phyloP scores from a whole-genome alignment of 495 filamentous ascomycete species.

The Neurospora africana region DNA sequence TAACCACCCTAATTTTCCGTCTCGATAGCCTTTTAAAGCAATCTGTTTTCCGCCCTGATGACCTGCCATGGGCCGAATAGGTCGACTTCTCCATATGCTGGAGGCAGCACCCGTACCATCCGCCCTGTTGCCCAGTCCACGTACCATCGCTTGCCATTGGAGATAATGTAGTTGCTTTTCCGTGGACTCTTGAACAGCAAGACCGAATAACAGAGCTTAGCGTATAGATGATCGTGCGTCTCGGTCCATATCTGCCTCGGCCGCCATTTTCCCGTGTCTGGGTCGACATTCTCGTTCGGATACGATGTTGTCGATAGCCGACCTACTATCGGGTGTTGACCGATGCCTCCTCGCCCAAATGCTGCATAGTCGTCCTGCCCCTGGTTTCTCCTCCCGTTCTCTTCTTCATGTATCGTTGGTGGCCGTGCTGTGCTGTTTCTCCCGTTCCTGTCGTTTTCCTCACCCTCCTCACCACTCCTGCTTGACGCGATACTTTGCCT shows the following conservation, averaged over 20 bases:
- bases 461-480: not conserved
- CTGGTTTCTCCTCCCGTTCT: constrained; percentile 4
- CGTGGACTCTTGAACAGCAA: constrained; percentile 34
- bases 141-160: constrained; percentile 34
- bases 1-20: not conserved
- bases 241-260: constrained; percentile 35
- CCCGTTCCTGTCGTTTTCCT: constrained; percentile 6
- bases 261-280: constrained; percentile 38
- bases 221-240: constrained; percentile 43
- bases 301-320: constrained; percentile 23
- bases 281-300: constrained; percentile 25
- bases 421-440: not conserved
- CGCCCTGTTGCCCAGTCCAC: constrained; percentile 38
- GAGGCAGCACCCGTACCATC: constrained; percentile 31
- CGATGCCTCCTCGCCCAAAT: not conserved
- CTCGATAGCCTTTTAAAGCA: constrained; percentile 7
- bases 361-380: constrained; percentile 2
- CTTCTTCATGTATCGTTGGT: constrained; percentile 5
- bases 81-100: constrained; percentile 29
- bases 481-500: constrained; percentile 1
- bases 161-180: constrained; percentile 35
- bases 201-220: constrained; percentile 42
- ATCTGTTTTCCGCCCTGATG: constrained; percentile 24
- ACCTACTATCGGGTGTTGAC: constrained; percentile 17
- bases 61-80: constrained; percentile 27